Conservation (phyloP, 495 filamentous ascomycete species). For the Tuber indicum region DNA sequence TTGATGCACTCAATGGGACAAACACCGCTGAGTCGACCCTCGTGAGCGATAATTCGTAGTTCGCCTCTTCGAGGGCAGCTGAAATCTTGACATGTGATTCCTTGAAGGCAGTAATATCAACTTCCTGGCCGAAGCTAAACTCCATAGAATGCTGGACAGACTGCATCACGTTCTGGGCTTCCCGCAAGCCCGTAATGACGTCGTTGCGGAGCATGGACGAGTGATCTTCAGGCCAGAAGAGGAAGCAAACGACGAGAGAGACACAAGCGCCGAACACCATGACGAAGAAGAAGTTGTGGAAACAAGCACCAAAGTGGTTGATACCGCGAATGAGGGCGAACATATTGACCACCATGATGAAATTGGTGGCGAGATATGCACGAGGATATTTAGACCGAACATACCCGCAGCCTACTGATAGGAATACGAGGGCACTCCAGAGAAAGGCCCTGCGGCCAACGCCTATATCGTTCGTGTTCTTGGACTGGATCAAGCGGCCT, state of each 20-base stretch:
- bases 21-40: constrained; percentile 28
- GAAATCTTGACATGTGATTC: constrained; percentile 30
- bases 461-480: constrained; percentile 10
- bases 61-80: constrained; percentile 29
- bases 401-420: constrained; percentile 34
- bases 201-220: constrained; percentile 29
- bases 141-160: constrained; percentile 13
- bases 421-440: constrained; percentile 28
- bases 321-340: constrained; percentile 41
- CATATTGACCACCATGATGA: constrained; percentile 41
- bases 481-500: constrained; percentile 26
- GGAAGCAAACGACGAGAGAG: constrained; percentile 32
- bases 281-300: constrained; percentile 35
- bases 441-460: constrained; percentile 29
- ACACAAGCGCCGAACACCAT: constrained; percentile 37
- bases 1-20: constrained; percentile 24
- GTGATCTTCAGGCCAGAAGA: constrained; percentile 39
- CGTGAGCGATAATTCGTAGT: constrained; percentile 39
- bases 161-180: constrained; percentile 27
- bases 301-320: constrained; percentile 27
- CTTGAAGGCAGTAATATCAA: constrained; percentile 26
- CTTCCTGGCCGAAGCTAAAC: constrained; percentile 24
- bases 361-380: constrained; percentile 30
- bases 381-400: constrained; percentile 38
- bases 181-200: constrained; percentile 20